Base-by-base conservation (phyloP, 2,329 filamentous ascomycete species). In the Sphaerulina musiva region DNA sequence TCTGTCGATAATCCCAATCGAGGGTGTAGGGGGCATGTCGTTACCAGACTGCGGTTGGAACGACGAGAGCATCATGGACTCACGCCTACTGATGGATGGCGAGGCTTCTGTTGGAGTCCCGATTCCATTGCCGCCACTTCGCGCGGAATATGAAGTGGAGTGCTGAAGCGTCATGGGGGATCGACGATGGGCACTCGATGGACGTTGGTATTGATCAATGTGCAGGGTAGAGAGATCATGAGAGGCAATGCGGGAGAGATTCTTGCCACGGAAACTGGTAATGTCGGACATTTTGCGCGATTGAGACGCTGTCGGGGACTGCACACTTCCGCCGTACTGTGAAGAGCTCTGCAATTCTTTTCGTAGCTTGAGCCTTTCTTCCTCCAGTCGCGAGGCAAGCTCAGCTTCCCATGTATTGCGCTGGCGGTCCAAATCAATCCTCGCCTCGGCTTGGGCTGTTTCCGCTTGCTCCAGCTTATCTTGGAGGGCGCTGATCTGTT, bases 391-490 rank as follows among this genome's bases (percentile, higher is more conserved):
- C 51, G 82, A 79, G 36, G 77, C 68, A 58, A 80, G 69, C 23
- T 82, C 80, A 11, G 75, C 70, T 60, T 86, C 82, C 69, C 74
- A 78, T 2, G 76, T 63, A 61, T 80, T 79, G 63, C 79, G 82
- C 62, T 86, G 82, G 45, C 78, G 78, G 38, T 79, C 76, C 12
- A 82, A 72, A 8, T 83, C 77, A 49, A 76, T 74, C 54, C 75
- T 76, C 1, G 79, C 72, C 50, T 86, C 80, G 29, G 78, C 72
- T 1, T 90, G 74, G 4, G 85, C 81, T 7, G 80, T 74, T 64
- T 93, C 75, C 12, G 77, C 77, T 57, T 85, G 78, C 60, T 85
- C 80, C 20, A 84, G 78, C n/a, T 81, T 80, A 55, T 79, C 78
- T 58, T 83, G 82, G 2, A 95, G 73, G 12, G 78, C 73, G 44